Conservation (phyloP, 2,329 filamentous ascomycete species). For the Cladosporium sphaerospermum region DNA sequence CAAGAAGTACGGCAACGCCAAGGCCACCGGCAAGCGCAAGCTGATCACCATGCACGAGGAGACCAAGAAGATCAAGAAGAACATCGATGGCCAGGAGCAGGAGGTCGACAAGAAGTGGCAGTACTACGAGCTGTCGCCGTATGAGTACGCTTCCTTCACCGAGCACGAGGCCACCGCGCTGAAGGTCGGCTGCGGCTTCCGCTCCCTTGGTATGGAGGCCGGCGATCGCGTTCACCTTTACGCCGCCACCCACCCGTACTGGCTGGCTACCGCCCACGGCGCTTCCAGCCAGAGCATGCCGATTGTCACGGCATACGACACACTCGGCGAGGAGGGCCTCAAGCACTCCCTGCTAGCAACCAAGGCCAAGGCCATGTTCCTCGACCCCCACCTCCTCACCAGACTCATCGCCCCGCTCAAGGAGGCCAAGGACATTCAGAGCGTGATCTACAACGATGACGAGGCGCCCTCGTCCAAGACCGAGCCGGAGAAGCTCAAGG, state of each 20-base stretch:
- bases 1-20: constrained; percentile 47
- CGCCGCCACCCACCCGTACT: constrained; percentile 74
- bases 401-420: constrained; percentile 49
- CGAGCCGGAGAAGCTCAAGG: constrained; percentile 42
- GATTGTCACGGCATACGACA: constrained; percentile 93
- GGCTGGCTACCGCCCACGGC: constrained; percentile 67
- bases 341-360: constrained; percentile 82
- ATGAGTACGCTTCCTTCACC: constrained; percentile 68
- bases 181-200: constrained; percentile 65
- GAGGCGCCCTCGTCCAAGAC: constrained; percentile 27
- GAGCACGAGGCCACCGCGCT: constrained; percentile 69
- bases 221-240: constrained; percentile 72
- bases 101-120: constrained; percentile 89
- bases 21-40: constrained; percentile 58
- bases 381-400: constrained; percentile 68
- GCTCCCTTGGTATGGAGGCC: constrained; percentile 63
- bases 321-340: constrained; percentile 75
- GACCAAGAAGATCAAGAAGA: constrained; percentile 84
- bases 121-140: constrained; percentile 76
- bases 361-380: constrained; percentile 73
- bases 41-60: constrained; percentile 74
- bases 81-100: constrained; percentile 70
- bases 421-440: constrained; percentile 50
- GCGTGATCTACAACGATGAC: constrained; percentile 54
- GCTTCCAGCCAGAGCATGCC: constrained; percentile 77